Evolutionary conservation across 306 rosid species (phyloP).

Genomic region (Vicia villosa): DNA sequence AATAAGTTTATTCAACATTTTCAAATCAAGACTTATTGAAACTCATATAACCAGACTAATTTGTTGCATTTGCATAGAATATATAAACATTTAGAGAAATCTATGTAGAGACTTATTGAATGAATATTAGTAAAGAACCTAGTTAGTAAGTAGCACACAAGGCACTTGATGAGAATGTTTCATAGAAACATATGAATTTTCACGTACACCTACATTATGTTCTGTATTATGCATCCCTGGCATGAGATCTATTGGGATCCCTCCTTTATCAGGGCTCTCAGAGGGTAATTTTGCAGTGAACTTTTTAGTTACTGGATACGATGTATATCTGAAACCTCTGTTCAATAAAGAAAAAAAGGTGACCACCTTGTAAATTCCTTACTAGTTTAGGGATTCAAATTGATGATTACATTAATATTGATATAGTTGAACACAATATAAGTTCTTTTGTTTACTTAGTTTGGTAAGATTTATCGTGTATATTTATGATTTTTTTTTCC

Average conservation of each 20-base stretch:
- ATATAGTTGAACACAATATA: background rate
- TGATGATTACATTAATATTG: constrained; percentile 21
- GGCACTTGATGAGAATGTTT: background rate
- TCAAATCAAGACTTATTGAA: too few relatives aligned
- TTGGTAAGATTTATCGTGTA: background rate
- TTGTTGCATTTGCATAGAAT: too few relatives aligned
- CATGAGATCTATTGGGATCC: constrained; percentile 17
- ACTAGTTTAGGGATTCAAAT: background rate
- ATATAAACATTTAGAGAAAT: too few relatives aligned
- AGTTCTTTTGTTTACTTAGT: background rate
- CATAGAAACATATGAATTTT: background rate
- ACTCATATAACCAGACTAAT: too few relatives aligned
- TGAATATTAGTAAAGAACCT: constrained; percentile 11
- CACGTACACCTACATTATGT: background rate
- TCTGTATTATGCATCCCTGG: background rate
- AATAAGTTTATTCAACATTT: too few relatives aligned
- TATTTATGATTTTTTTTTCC: background rate
- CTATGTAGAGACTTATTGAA: too few relatives aligned
- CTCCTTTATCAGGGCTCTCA: constrained; percentile 67
- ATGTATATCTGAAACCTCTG: constrained; percentile 12
- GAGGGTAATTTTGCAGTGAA: constrained; percentile 57
- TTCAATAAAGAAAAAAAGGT: constrained; percentile 8
- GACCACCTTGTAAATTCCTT: constrained; percentile 24
- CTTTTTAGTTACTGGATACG: constrained; percentile 24
- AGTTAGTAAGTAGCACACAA: background rate